These are phyloP conservation scores for Nemania sp. DNA, from an alignment of 2,329 filamentous ascomycete species.

Conservation along the genomic window DNA sequence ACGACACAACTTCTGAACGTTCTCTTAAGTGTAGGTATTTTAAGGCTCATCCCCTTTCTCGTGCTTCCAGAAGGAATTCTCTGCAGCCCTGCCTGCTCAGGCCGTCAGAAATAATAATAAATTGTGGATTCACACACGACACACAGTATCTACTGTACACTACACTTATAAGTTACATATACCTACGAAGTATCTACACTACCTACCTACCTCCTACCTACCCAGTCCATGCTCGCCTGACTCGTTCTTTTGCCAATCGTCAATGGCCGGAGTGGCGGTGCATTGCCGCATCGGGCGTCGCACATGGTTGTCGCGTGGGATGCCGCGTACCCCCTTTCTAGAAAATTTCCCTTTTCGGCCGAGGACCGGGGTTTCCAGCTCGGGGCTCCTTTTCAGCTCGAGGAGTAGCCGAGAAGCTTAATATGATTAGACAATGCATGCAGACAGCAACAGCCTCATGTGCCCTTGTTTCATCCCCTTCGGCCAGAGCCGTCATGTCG, in stretches of 20 bases:
- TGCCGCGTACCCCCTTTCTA: constrained; percentile 20
- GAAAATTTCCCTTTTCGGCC: constrained; percentile 28
- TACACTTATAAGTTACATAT: too few species aligned
- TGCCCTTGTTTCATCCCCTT: constrained; percentile 13
- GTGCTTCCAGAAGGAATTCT: constrained; percentile 18
- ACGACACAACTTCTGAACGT: too few species aligned
- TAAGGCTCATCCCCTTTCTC: not conserved
- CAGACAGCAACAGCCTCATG: constrained; percentile 15
- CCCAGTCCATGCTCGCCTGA: not conserved
- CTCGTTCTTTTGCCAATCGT: not conserved
- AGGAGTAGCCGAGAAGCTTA: not conserved
- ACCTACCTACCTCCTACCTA: not conserved
- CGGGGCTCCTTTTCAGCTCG: constrained; percentile 10
- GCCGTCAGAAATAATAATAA: constrained; percentile 5
- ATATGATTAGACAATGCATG: constrained; percentile 3
- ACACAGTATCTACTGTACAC: not conserved
- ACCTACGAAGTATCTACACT: too few species aligned
- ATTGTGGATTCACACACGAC: constrained; percentile 15
- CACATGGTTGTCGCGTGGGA: not conserved
- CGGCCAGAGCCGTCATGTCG: not conserved
- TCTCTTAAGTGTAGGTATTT: not conserved
- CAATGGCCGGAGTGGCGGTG: constrained; percentile 7
- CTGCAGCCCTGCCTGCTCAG: not conserved
- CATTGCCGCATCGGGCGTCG: constrained; percentile 4
- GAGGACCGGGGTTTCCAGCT: constrained; percentile 6